Evolutionary conservation across 108 stramenopile species (phyloP), one percentile per base, ranked within the genome.

Genomic region (Skeletonema costatum): DNA sequence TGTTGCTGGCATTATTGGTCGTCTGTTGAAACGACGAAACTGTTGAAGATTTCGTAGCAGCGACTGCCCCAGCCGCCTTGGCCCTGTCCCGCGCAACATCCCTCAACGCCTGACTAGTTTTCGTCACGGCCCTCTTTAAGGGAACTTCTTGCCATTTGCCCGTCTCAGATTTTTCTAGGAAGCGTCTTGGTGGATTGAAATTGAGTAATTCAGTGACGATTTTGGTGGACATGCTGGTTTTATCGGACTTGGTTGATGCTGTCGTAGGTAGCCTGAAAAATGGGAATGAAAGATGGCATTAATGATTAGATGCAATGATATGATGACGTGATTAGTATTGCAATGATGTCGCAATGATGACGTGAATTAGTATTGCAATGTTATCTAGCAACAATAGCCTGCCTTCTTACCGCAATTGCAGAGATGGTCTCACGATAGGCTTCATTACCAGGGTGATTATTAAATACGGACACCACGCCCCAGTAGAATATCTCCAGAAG

Each of bases 371-470:
- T n/a, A n/a, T n/a, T n/a, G n/a, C n/a, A n/a, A n/a, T n/a, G n/a
- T n/a, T n/a, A n/a, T n/a, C n/a, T n/a, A n/a, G n/a, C n/a, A n/a
- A n/a, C n/a, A n/a, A n/a, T n/a, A n/a, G n/a, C n/a, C n/a, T n/a
- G n/a, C n/a, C n/a, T n/a, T n/a, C n/a, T n/a, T n/a, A 56, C 53
- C 53, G 53, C 53, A 56, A 29, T 56, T 56, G 86, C 51, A 39
- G 81, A 76, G 41, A 93, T 85, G 3, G 91, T 64, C 12, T 81
- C 68, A 30, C 88, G 85, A 64, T 86, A 93, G 19, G 60, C 64
- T 68, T 87, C 77, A 75, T 93, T 93, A 13, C 92, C 92, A 11
- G 88, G 77, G 62, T 93, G 92, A 60, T 81, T 85, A 75, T 87
- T 88, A 10, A 10, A 86, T 86, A 10, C 84, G 81, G 30, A 86